Evolutionary conservation across 2,329 filamentous ascomycete genomes (phyloP).

Genomic region (Metarhizium humberi): DNA sequence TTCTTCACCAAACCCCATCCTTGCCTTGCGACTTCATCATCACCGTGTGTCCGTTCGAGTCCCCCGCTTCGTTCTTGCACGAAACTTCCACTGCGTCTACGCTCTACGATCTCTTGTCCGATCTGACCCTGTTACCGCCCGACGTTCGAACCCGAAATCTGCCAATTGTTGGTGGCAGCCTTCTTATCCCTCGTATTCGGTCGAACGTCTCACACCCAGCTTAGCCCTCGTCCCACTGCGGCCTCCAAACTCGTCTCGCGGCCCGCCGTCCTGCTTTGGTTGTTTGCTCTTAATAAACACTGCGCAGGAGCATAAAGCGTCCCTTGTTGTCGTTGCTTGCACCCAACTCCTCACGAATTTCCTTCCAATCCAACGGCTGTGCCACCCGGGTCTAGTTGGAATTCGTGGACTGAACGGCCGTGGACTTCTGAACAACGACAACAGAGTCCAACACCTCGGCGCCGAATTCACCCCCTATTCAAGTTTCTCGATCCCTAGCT

Average conservation of each 20-base stretch:
- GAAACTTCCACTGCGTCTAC: not conserved
- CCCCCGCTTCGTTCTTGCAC: not conserved
- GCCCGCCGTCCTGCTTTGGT: not conserved
- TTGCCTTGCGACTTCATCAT: not conserved
- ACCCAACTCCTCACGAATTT: not conserved
- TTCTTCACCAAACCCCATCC: not conserved
- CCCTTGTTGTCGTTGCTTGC: not conserved
- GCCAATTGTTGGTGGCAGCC: not conserved
- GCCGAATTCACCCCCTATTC: not conserved
- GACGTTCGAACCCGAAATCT: not conserved
- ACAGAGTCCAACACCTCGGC: not conserved
- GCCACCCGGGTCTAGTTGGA: not conserved
- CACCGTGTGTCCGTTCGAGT: not conserved
- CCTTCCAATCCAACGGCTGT: not conserved
- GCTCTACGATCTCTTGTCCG: not conserved
- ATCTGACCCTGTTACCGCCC: not conserved
- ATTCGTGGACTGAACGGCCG: not conserved
- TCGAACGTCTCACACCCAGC: not conserved
- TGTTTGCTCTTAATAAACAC: not conserved
- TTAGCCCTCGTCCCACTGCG: not conserved
- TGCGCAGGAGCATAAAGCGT: not conserved
- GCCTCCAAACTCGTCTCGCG: not conserved
- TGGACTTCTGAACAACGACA: not conserved
- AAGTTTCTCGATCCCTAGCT: conserved; percentile 8
- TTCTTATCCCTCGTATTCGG: not conserved